phyloP scores from a whole-genome alignment of 2,329 filamentous ascomycete species.

The Fusarium continuum region DNA sequence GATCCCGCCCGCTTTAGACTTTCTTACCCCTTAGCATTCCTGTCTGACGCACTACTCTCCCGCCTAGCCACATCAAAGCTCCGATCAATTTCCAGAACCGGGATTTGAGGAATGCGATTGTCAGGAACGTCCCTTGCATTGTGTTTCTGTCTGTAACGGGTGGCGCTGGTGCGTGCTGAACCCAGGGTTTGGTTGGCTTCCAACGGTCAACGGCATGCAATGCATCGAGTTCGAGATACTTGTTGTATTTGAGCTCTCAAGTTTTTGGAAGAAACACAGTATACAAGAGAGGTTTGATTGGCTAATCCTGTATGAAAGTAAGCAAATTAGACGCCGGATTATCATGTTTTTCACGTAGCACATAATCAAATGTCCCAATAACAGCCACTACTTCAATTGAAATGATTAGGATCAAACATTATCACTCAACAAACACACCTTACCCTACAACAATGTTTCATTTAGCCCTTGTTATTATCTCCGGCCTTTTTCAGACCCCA shows the following conservation, averaged over 20 bases:
- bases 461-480: not conserved
- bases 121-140: not conserved
- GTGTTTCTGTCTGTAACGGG: not conserved
- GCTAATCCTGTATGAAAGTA: no score
- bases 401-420: not conserved
- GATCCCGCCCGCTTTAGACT: not conserved
- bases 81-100: not conserved
- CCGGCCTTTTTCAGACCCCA: rapidly evolving
- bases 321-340: no score
- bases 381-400: not conserved
- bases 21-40: conserved; percentile 21
- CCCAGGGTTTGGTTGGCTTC: not conserved
- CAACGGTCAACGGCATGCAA: conserved; percentile 2
- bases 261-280: no score
- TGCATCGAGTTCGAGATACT: not conserved
- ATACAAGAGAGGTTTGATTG: no score
- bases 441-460: not conserved
- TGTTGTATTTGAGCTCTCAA: not conserved
- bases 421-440: not conserved
- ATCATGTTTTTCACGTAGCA: no score
- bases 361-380: no score
- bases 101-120: conserved; percentile 11
- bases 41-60: not conserved
- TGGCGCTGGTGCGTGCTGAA: not conserved
- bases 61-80: conserved; percentile 9